Base-by-base conservation (phyloP, 2,329 filamentous ascomycete species). In the Penicillium digitatum region DNA sequence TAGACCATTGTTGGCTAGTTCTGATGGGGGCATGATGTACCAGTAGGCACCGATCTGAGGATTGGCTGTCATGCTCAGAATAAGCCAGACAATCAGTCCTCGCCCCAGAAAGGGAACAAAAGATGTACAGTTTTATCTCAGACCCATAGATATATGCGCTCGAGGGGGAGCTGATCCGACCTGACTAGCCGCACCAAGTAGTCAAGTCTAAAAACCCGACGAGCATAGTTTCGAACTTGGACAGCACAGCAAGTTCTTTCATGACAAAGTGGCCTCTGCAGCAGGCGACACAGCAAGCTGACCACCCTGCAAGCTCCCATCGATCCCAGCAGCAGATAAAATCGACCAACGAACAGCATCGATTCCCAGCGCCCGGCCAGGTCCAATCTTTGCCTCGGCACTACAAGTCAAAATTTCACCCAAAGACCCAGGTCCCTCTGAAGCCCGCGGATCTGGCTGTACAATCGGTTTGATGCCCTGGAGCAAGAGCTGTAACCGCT, bases 321-420 rank as follows among this genome's bases (percentile, higher is more conserved):
- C 81, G 63, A 86, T 69, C 2, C 82, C 83, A 53, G 81, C 81
- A 38, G 86, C 86, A 59, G 79, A 78, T 57, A 89, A 66, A 49
- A 88, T 81, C 3, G 85, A 82, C 80, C 82, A 87, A 50, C 85
- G 73, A 10, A 89, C 69, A 55, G 82, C 79, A 69, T 83, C 80
- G 40, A 89, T 76, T 0, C 87, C 87, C 48, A 87, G 63, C 55
- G 76, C 78, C 53, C 75, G 74, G 29, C 76, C 77, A 26, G 72
- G 72, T 3, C 74, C 72, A 45, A 81, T 57, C 26, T 73, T 69
- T 48, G 77, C 79, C 65, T 81, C 78, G 2, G 79, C 73, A 62
- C 82, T 84, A 60, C 80, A 83, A 10, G 80, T 81, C 34, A 88
- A 68, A 14, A 88, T 77, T 68, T 88, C 85, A 9, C 82, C 82